These are phyloP conservation scores for Rhodotorula sp. DNA, from an alignment of 1,284 basidiomycete species.

Conservation along the genomic window DNA sequence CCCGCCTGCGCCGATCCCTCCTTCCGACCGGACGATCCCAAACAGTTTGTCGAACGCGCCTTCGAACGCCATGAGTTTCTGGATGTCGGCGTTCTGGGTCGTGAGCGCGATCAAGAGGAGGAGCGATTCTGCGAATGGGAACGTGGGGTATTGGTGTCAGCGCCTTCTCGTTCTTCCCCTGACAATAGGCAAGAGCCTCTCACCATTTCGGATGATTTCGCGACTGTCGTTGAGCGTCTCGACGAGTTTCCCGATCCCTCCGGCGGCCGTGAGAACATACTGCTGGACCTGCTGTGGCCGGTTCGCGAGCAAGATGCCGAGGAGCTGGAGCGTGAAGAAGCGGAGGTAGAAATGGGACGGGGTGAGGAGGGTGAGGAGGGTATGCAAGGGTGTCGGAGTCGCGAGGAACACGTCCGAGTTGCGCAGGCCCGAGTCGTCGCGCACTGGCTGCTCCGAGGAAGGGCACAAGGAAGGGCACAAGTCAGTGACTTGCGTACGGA, in stretches of 20 bases:
- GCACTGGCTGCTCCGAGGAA: slow-evolving; percentile 48
- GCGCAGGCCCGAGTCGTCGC: slow-evolving; percentile 66
- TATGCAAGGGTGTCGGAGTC: slow-evolving; percentile 69
- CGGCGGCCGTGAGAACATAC: slow-evolving; percentile 79
- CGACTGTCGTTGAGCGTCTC: slow-evolving; percentile 72
- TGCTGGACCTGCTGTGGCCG: slow-evolving; percentile 75
- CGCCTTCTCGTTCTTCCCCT: neutral
- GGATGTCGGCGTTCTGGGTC: slow-evolving; percentile 85
- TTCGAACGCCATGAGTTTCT: slow-evolving; percentile 95
- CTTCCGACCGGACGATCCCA: slow-evolving; percentile 79
- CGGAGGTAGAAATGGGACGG: slow-evolving; percentile 74
- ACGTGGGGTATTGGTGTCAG: slow-evolving; percentile 50
- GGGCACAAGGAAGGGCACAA: too few relatives aligned
- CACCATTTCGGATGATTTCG: slow-evolving; percentile 80
- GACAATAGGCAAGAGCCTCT: slow-evolving; percentile 16
- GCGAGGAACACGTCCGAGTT: slow-evolving; percentile 70
- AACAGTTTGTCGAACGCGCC: slow-evolving; percentile 96
- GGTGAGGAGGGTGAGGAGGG: slow-evolving; percentile 69
- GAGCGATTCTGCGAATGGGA: slow-evolving; percentile 52
- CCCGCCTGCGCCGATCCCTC: slow-evolving; percentile 84
- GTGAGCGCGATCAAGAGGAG: slow-evolving; percentile 77
- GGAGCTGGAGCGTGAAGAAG: slow-evolving; percentile 79
- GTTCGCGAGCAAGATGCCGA: slow-evolving; percentile 74
- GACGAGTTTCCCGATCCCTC: slow-evolving; percentile 66
- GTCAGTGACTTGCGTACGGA: neutral